These are phyloP conservation scores for Funneliformis caledonium DNA, from an alignment of 371 early-diverging fungal species.

Conservation along the genomic window DNA sequence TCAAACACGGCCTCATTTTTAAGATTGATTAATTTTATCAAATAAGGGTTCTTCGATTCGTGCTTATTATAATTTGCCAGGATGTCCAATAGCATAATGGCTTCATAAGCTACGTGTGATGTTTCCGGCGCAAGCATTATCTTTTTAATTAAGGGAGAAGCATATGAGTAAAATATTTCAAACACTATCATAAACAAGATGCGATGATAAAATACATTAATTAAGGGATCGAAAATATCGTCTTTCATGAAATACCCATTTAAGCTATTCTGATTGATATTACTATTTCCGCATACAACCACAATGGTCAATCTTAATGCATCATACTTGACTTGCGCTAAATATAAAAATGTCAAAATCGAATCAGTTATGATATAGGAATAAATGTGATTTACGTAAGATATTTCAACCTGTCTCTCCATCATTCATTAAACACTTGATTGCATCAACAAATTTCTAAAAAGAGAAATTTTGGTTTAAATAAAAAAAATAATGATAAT, in stretches of 20 bases:
- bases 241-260: conserved; percentile 55
- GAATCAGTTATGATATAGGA: not conserved
- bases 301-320: conserved; percentile 49
- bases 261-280: conserved; percentile 56
- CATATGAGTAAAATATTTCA: not conserved
- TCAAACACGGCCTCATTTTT: conserved; percentile 39
- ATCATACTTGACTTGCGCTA: not conserved
- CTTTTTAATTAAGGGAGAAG: conserved; percentile 30
- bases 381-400: not conserved
- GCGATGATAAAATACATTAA: conserved; percentile 41
- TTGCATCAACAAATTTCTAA: conserved; percentile 22
- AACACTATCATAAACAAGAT: not conserved
- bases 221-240: conserved; percentile 46
- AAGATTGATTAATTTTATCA: conserved; percentile 42
- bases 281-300: conserved; percentile 52
- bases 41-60: conserved; percentile 51
- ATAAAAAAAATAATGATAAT: not conserved
- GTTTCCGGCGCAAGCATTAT: conserved; percentile 38
- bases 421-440: not conserved
- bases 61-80: conserved; percentile 57
- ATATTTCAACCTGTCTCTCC: conserved; percentile 5
- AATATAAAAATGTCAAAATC: not conserved
- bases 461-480: not conserved
- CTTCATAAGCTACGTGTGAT: conserved; percentile 41
- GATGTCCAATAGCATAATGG: conserved; percentile 49